Evolutionary conservation across 2,329 filamentous ascomycete species (phyloP).

Genomic region (Trichoderma sp.): DNA sequence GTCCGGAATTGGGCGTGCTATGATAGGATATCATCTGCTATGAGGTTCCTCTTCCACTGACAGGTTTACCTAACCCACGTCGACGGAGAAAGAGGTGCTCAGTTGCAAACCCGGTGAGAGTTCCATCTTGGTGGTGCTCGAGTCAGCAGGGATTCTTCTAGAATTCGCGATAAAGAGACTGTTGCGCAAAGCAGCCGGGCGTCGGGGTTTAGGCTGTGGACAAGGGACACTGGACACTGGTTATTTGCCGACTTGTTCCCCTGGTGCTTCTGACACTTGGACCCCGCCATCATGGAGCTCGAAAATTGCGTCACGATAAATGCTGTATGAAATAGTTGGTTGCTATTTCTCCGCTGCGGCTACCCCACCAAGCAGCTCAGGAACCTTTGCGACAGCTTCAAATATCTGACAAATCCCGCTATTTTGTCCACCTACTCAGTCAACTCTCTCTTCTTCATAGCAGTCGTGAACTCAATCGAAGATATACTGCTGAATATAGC

Average conservation of each 20-base stretch:
- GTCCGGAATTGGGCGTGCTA: not conserved
- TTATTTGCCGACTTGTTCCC: not conserved
- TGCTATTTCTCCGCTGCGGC: not conserved
- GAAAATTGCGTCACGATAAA: conserved; percentile 17
- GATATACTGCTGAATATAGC: not conserved
- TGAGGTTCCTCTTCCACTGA: not conserved
- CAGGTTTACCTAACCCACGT: not conserved
- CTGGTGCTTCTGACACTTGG: not conserved
- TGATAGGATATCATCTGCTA: too few species aligned
- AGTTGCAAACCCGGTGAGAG: too few species aligned
- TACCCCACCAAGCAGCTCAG: conserved; percentile 15
- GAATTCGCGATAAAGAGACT: not conserved
- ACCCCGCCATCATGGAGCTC: conserved; percentile 17
- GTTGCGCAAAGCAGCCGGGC: not conserved
- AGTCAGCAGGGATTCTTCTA: too few species aligned
- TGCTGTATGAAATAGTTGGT: not conserved
- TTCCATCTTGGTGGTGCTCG: too few species aligned
- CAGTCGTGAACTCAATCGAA: not conserved
- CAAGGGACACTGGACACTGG: too few species aligned
- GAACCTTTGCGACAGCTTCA: not conserved
- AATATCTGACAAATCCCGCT: conserved; percentile 11
- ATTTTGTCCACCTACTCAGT: not conserved
- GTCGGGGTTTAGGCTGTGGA: not conserved
- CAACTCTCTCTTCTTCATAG: not conserved
- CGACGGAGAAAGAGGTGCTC: too few species aligned